Evolutionary conservation across 257 asterid genomes (phyloP), one percentile per base, ranked within the genome.

Genomic region (Primulina eburnea): DNA sequence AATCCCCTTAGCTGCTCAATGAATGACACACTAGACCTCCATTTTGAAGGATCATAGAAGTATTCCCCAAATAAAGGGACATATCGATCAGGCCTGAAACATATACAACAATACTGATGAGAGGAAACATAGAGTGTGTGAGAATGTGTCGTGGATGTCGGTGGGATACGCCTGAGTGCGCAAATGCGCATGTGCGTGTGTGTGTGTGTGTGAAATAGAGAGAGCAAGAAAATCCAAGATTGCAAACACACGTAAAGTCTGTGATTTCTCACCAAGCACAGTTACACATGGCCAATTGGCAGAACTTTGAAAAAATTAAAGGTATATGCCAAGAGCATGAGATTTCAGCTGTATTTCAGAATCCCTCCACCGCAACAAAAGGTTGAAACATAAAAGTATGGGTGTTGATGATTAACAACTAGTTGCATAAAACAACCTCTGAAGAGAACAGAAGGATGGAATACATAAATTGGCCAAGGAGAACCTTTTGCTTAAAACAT

Each of bases 1-100:
- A 92, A 84, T 78, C 84, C 95, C 77, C 83, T 83, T 65, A 92
- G 85, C 82, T 92, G 98, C 83, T 92, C 98, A 26, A 70, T 77
- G 47, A 88, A 81, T 24, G 97, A 88, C 73, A 84, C 83, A 50
- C 96, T 87, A 65, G 85, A 71, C 78, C 97, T 90, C 98, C 97
- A 92, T 71, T 77, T 90, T 75, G 92, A 87, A 76, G 87, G 77
- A 70, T 90, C 87, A 76, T 92, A 92, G 2, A 80, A 60, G 71
- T 80, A 88, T 64, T 81, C 90, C 26, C 98, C 98, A 76, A 90
- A 92, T 64, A 90, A 68, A 60, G 98, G 60, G 69, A 82, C 97
- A 82, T 88, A 90, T 17, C 98, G 86, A 61, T 88, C 98, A 64
- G 97, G 98, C 98, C 97, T 92, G 87, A 80, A 68, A 77, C 26